phyloP scores from a whole-genome alignment of 768 basidiomycete species.

The Gloeophyllum trabeum region DNA sequence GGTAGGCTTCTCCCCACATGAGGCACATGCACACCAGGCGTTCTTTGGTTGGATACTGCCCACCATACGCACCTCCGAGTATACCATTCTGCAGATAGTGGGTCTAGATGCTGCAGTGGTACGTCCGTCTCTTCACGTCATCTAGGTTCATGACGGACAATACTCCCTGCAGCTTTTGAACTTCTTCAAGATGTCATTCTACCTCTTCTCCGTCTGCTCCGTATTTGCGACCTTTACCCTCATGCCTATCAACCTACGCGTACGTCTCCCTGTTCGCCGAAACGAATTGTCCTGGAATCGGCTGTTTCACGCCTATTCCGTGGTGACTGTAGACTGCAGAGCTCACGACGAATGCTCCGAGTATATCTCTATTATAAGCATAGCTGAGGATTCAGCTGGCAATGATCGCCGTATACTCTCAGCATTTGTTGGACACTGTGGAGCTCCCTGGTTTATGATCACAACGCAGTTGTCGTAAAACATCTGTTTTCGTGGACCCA shows the following conservation, averaged over 20 bases:
- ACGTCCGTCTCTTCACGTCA: constrained; percentile 19
- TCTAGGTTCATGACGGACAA: constrained; percentile 1
- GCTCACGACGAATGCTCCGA: too few species aligned
- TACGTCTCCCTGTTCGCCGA: constrained; percentile 25
- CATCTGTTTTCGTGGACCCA: too few species aligned
- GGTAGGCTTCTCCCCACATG: constrained; percentile 85
- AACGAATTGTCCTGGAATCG: too few species aligned
- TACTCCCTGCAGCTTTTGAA: constrained; percentile 59
- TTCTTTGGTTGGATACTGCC: constrained; percentile 98
- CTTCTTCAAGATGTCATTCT: constrained; percentile 93
- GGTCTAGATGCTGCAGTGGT: constrained; percentile 96
- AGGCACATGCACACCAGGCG: constrained; percentile 75
- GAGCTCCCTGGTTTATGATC: too few species aligned
- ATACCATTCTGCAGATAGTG: constrained; percentile 89
- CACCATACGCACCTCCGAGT: constrained; percentile 83
- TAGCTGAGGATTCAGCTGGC: too few species aligned
- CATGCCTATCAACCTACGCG: constrained; percentile 93
- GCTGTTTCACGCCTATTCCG: too few species aligned
- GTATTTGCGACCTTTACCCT: constrained; percentile 74
- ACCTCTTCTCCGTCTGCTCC: constrained; percentile 81
- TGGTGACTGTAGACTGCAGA: too few species aligned
- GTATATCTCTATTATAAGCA: too few species aligned
- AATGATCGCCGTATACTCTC: too few species aligned
- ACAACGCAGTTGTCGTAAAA: too few species aligned
- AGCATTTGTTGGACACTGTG: too few species aligned